Percentiles rank a stretch among this genome's conserved stretches.
phyloP scores from a whole-genome alignment of 306 rosid genomes.

The Alnus glutinosa region DNA sequence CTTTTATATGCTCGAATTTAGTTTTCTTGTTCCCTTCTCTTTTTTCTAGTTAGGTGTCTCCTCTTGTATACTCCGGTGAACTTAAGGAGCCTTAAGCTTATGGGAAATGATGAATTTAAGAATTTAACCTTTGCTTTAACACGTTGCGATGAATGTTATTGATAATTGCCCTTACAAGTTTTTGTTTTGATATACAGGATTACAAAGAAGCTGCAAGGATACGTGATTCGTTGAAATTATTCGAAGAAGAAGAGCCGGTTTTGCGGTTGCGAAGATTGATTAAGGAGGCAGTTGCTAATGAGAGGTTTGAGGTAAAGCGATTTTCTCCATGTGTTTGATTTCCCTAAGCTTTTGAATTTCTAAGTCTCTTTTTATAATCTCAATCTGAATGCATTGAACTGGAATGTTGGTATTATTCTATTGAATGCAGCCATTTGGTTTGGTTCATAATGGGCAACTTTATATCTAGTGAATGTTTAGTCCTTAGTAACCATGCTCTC shows the following conservation, averaged over 20 bases:
- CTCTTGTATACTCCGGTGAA: no score
- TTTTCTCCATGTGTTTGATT: neutral
- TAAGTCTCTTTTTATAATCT: neutral
- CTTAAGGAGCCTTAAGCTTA: no score
- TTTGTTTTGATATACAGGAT: slow-evolving; percentile 49
- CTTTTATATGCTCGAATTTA: neutral
- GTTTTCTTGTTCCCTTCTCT: no score
- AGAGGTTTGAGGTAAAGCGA: slow-evolving; percentile 66
- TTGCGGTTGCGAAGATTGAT: slow-evolving; percentile 65
- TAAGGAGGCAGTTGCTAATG: slow-evolving; percentile 74
- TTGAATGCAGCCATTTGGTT: neutral
- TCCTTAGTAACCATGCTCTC: neutral
- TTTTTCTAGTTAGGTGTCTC: no score
- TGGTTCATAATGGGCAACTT: neutral
- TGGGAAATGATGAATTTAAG: no score
- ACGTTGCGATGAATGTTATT: neutral
- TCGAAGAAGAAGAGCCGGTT: slow-evolving; percentile 87
- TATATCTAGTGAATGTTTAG: neutral
- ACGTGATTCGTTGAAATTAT: slow-evolving; percentile 71
- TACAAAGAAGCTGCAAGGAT: slow-evolving; percentile 95
- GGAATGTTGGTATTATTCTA: neutral
- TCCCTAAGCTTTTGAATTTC: neutral
- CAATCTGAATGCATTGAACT: neutral
- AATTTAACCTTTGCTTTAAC: no score
- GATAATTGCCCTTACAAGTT: neutral